Evolutionary conservation across 768 basidiomycete species (phyloP).

Genomic region (Auriscalpium vulgare): DNA sequence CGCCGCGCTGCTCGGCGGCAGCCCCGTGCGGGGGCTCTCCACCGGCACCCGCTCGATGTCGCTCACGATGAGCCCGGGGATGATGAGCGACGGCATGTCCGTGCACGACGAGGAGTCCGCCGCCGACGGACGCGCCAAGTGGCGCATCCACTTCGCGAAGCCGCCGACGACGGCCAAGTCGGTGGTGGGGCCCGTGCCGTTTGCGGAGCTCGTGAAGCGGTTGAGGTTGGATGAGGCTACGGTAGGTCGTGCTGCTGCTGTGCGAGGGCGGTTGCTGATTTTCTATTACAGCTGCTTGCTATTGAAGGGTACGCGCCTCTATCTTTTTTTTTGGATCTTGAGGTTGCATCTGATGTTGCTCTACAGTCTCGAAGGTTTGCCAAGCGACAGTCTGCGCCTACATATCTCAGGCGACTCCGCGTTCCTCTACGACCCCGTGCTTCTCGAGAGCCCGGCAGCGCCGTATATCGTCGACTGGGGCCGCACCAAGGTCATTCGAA

Average conservation of each 20-base stretch:
- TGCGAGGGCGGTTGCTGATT: constrained; percentile 5
- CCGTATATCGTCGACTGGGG: constrained; percentile 52
- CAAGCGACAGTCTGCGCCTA: constrained; percentile 28
- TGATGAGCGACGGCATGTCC: constrained; percentile 10
- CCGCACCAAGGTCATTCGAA: constrained; percentile 24
- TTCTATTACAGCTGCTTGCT: constrained; percentile 27
- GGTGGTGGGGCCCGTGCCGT: constrained; percentile 27
- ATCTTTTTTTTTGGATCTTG: not conserved
- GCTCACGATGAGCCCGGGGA: constrained; percentile 4
- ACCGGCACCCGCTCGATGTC: not conserved
- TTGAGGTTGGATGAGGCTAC: constrained; percentile 31
- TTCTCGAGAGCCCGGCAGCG: constrained; percentile 36
- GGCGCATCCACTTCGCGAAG: constrained; percentile 35
- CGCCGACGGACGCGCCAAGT: constrained; percentile 18
- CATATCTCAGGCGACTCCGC: constrained; percentile 32
- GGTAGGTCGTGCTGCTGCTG: constrained; percentile 24
- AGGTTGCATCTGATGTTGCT: not conserved
- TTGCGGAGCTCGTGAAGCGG: constrained; percentile 18
- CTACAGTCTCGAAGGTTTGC: constrained; percentile 19
- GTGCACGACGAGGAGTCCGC: constrained; percentile 5
- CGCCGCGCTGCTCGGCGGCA: not conserved
- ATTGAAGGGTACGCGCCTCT: constrained; percentile 18
- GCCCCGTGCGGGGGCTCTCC: not conserved
- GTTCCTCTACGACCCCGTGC: constrained; percentile 49
- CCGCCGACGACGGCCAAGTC: constrained; percentile 25